Base-by-base conservation (phyloP, 306 rosid species). In the Corylus americana region DNA sequence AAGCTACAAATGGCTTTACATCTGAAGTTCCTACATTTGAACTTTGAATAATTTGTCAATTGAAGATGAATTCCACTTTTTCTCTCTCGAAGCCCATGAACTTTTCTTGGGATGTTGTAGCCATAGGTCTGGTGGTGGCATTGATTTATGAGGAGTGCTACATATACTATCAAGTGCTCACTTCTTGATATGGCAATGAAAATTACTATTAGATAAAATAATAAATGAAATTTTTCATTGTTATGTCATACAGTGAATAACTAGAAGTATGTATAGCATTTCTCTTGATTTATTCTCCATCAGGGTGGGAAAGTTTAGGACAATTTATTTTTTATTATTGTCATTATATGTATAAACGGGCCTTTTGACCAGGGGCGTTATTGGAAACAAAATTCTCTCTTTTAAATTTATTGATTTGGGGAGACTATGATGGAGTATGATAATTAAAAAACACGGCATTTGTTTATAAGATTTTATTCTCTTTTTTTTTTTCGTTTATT, bases 1-100 rank as follows among this genome's bases (percentile, higher is more conserved):
- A 92, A 72, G 88, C 86, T 48, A 74, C 79, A 1, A 87, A 89
- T 78, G 96, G 94, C 48, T 83, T 77, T 47, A 20, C 82, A 1
- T 82, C 89, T n/a, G 87, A 91, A 73, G 81, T 95, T 80, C 98
- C 98, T 20, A 79, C 96, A 17, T 95, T 95, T 81, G 89, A 95
- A 74, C 74, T 91, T 64, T 93, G 88, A 92, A 59, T 59, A 59
- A 63, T 53, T 20, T 11, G 50, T 50, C 55, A n/a, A 53, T 54
- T 22, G 42, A 16, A 42, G 78, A 7, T 29, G 67, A 31, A 64
- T 64, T 7, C 4, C 45, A 37, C 44, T 5, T 50, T 53, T 27
- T 55, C 39, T 29, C 22, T 31, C n/a, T n/a, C n/a, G 61, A 29
- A 53, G 5, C 51, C 7, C 8, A 3, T 55, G 25, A 14, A 64